Conservation (phyloP, 2,329 filamentous ascomycete genomes). For the Clonostachys chloroleuca region DNA sequence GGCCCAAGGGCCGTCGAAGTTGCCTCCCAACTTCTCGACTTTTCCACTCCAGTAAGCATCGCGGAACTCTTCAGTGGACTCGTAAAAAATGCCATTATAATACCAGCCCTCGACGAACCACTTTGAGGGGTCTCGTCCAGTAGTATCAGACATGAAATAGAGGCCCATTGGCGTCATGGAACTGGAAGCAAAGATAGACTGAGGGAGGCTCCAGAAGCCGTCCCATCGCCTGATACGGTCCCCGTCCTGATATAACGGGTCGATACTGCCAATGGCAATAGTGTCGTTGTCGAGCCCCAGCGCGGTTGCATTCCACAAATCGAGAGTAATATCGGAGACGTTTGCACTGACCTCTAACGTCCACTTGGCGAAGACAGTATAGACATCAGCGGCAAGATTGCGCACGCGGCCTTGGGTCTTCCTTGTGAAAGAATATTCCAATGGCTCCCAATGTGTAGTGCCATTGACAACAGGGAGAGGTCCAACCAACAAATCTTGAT, state of each 20-base stretch:
- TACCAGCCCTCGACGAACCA: constrained; percentile 50
- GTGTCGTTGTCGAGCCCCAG: constrained; percentile 35
- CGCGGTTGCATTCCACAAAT: constrained; percentile 23
- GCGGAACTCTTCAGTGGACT: constrained; percentile 40
- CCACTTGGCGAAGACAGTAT: not conserved
- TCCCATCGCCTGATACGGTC: constrained; percentile 41
- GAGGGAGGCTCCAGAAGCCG: constrained; percentile 32
- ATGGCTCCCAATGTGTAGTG: constrained; percentile 27
- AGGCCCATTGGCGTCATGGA: constrained; percentile 41
- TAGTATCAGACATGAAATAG: constrained; percentile 39
- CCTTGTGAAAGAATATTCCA: constrained; percentile 34
- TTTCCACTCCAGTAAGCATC: constrained; percentile 37
- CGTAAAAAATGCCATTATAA: constrained; percentile 49
- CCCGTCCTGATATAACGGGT: constrained; percentile 33
- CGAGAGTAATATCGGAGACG: not conserved
- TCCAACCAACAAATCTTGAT: constrained; percentile 40
- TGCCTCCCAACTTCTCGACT: constrained; percentile 18
- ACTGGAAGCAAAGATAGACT: constrained; percentile 30
- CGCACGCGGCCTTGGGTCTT: constrained; percentile 7
- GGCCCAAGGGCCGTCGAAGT: constrained; percentile 42
- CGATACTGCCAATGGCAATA: constrained; percentile 30
- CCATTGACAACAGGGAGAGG: constrained; percentile 38
- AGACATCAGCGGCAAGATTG: no score
- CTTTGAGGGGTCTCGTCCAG: constrained; percentile 40
- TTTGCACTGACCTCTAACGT: not conserved